A percentile compares a stretch with the other conserved stretches of the same genome.
Evolutionary conservation across 305 asterid genomes (phyloP).

Genomic region (Ajuga reptans): DNA sequence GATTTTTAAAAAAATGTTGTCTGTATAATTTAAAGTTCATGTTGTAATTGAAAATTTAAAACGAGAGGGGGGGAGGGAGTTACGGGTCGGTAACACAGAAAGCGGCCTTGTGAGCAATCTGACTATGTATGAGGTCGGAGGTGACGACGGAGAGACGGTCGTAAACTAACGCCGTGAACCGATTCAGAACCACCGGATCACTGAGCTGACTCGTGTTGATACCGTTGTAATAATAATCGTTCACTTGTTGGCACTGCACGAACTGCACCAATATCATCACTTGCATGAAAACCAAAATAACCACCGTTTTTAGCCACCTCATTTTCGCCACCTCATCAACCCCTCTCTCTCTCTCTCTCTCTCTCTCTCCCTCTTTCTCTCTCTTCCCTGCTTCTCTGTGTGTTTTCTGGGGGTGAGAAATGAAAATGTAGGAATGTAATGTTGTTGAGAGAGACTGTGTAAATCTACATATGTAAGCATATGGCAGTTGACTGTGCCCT

Average conservation of each 20-base stretch:
- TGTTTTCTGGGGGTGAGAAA: no score
- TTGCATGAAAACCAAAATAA: conserved; percentile 19
- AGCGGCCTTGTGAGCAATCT: conserved; percentile 34
- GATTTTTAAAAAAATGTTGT: no score
- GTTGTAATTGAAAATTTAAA: no score
- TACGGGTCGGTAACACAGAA: conserved; percentile 45
- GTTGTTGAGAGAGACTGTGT: no score
- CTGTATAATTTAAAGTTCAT: no score
- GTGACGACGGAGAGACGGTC: conserved; percentile 32
- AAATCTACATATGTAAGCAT: not conserved
- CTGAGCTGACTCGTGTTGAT: conserved; percentile 28
- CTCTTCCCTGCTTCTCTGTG: not conserved
- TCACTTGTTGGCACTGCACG: conserved; percentile 29
- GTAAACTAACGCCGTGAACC: conserved; percentile 32
- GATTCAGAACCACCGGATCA: conserved; percentile 26
- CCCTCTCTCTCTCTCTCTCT: not conserved
- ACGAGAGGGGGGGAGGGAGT: not conserved
- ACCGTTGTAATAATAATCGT: conserved; percentile 10
- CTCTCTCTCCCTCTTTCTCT: not conserved
- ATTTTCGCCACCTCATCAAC: not conserved
- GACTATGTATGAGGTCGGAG: conserved; percentile 27
- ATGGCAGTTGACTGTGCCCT: conserved; percentile 6
- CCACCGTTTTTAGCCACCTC: not conserved
- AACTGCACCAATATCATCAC: conserved; percentile 19
- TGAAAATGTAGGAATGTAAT: no score